Base-by-base conservation (phyloP, 2,329 filamentous ascomycete species). In the Colletotrichum spinosum region DNA sequence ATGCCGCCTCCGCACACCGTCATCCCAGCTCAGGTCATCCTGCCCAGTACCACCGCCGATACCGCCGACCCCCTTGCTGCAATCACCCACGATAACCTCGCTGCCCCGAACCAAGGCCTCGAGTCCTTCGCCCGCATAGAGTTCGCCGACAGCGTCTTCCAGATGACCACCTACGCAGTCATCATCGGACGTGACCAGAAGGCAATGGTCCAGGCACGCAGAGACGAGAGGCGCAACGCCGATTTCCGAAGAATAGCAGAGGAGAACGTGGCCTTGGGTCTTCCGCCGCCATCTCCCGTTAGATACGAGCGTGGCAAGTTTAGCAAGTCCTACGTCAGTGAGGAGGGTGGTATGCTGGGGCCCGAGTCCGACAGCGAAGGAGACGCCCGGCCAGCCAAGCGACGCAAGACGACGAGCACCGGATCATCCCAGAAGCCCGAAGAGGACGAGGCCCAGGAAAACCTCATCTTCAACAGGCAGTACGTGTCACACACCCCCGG, bases 121-220 rank as follows among this genome's bases (percentile, higher is more conserved):
- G 83, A 87, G 71, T 87, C 85, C 3, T 88, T 87, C 73, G 86
- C 86, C 48, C 80, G 83, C 56, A 81, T 94, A 67, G 86, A 89
- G 71, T 94, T 94, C 73, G 84, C 86, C 69, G 92, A 94, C 79
- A 90, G 91, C 73, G 86, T 89, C 60, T 94, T 92, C 75, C 91
- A 92, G 77, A 91, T 94, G 88, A 92, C 89, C 55, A 93, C 90
- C 1, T 90, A 90, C 70, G 84, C 87, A 56, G 85, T 94, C 70
- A 86, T 92, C 61, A 87, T 94, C 35, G 91, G 91, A 59, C 89
- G 92, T 67, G 91, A 94, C 75, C 83, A 89, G 71, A 79, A 82
- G 56, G 88, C 88, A 9, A 77, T 88, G 69, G 78, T 83, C 59
- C 82, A 86, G 69, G 87, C 86, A 25, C 80, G 82, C 49, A 79